Evolutionary conservation across 2,329 filamentous ascomycete genomes (phyloP).

Genomic region (Paracoccidioides brasiliensis): DNA sequence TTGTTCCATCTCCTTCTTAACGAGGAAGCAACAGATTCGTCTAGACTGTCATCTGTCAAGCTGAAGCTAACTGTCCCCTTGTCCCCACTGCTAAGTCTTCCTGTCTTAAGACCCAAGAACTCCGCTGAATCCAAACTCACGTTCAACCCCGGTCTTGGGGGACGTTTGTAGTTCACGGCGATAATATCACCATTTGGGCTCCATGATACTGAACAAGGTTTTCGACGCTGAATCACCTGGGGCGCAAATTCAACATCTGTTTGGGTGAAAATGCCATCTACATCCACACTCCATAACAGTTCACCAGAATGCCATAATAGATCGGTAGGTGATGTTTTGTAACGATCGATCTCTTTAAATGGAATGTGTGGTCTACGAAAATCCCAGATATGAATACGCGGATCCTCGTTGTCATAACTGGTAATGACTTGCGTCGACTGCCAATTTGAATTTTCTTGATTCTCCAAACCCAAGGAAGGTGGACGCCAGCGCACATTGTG

Average conservation of each 20-base stretch:
- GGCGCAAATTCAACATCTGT: slow-evolving; percentile 48
- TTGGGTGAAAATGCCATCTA: slow-evolving; percentile 49
- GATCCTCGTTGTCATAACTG: slow-evolving; percentile 48
- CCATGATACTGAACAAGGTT: slow-evolving; percentile 44
- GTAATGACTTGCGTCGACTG: slow-evolving; percentile 51
- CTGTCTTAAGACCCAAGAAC: slow-evolving; percentile 29
- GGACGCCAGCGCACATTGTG: slow-evolving; percentile 51
- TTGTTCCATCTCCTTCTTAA: slow-evolving; percentile 36
- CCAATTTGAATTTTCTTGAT: slow-evolving; percentile 39
- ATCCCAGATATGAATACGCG: slow-evolving; percentile 52
- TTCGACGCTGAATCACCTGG: slow-evolving; percentile 45
- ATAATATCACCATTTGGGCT: slow-evolving; percentile 45
- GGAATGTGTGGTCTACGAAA: slow-evolving; percentile 49
- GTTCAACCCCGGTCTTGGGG: slow-evolving; percentile 29
- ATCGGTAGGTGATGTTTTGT: slow-evolving; percentile 43
- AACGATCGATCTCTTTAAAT: slow-evolving; percentile 46
- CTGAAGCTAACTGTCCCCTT: slow-evolving; percentile 34
- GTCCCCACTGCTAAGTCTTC: slow-evolving; percentile 34
- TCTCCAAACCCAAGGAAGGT: slow-evolving; percentile 42
- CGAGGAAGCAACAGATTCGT: slow-evolving; percentile 42
- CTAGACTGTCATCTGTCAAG: slow-evolving; percentile 44
- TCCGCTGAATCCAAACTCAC: slow-evolving; percentile 24
- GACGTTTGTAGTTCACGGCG: slow-evolving; percentile 41
- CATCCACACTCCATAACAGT: slow-evolving; percentile 50
- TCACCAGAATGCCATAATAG: slow-evolving; percentile 53